These are phyloP conservation scores for Diaporthe longicolla DNA, from an alignment of 2,329 filamentous ascomycete genomes.

Conservation along the genomic window DNA sequence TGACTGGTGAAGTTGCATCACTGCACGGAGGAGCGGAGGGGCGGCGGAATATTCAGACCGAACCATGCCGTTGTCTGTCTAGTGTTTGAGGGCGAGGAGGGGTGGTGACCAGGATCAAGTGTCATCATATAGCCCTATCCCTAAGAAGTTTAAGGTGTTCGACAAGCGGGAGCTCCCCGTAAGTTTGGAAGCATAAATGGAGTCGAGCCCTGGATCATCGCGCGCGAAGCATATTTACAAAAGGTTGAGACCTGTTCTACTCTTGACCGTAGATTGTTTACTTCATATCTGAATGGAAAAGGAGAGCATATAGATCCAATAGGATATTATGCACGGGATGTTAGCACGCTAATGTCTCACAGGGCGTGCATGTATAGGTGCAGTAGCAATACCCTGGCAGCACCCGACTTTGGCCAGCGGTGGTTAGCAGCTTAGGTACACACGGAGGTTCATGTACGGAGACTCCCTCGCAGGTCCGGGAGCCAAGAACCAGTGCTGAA, in stretches of 20 bases:
- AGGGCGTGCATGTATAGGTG: too few relatives aligned
- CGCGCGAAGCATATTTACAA: too few relatives aligned
- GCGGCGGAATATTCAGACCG: constrained; percentile 35
- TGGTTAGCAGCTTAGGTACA: too few relatives aligned
- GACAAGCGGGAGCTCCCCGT: not conserved
- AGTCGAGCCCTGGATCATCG: too few relatives aligned
- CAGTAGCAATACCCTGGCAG: too few relatives aligned
- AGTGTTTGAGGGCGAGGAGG: not conserved
- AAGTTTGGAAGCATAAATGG: not conserved
- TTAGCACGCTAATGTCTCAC: too few relatives aligned
- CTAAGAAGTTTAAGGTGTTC: not conserved
- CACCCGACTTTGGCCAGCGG: too few relatives aligned
- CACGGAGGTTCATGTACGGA: not conserved
- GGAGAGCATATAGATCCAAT: too few relatives aligned
- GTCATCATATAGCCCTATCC: not conserved
- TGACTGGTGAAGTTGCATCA: not conserved
- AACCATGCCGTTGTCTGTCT: not conserved
- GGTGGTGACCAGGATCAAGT: not conserved
- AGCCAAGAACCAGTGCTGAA: not conserved
- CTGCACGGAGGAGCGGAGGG: constrained; percentile 2
- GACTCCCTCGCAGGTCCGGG: not conserved
- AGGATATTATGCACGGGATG: too few relatives aligned
- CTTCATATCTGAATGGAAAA: too few relatives aligned
- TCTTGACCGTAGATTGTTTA: too few relatives aligned
- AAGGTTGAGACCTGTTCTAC: too few relatives aligned